These are phyloP conservation scores for Noccaea caerulescens DNA, from an alignment of 345 rosid genomes.

Conservation along the genomic window DNA sequence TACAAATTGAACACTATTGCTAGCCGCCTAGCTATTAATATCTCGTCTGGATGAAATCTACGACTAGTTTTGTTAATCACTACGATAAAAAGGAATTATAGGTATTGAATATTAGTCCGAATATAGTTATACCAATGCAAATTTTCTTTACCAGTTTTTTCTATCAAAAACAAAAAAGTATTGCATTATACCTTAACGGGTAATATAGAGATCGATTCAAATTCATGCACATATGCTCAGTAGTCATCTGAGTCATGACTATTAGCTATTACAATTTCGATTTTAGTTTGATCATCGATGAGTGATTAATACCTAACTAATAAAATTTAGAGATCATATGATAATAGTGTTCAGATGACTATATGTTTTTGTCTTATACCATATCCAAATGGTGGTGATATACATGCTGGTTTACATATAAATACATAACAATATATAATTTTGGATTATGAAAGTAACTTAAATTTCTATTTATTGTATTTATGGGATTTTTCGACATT, in stretches of 20 bases:
- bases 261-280: background rate
- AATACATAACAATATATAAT: background rate
- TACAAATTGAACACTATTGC: slow-evolving; percentile 26
- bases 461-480: background rate
- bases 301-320: background rate
- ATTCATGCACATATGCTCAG: no score
- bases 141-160: background rate
- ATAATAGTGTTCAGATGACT: background rate
- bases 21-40: background rate
- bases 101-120: background rate
- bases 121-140: background rate
- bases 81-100: background rate
- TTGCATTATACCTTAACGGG: no score
- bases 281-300: background rate
- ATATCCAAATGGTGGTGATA: background rate
- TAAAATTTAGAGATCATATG: background rate
- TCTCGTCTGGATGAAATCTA: background rate
- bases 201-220: no score
- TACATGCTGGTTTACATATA: background rate
- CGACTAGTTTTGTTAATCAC: background rate
- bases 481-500: slow-evolving; percentile 25
- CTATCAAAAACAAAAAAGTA: background rate
- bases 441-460: slow-evolving; percentile 2
- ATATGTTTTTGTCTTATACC: background rate
- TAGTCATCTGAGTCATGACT: no score